These are phyloP conservation scores for Cryptococcus sp. DNA, from an alignment of 1,284 basidiomycete species.

Conservation along the genomic window DNA sequence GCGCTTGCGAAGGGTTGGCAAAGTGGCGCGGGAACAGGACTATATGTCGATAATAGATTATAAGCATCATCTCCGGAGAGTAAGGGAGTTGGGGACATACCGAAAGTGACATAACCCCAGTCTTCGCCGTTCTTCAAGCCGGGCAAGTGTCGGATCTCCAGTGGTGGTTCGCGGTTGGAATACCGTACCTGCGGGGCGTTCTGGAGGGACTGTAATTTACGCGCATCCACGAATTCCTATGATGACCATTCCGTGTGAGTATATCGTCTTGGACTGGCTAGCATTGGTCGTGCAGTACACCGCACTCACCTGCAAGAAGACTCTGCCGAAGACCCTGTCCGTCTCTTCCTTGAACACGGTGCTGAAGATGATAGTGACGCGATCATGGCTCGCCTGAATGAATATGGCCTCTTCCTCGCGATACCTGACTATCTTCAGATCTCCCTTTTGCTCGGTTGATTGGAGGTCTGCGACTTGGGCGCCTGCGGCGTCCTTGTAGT, in stretches of 20 bases:
- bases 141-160: conserved; percentile 86
- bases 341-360: conserved; percentile 98
- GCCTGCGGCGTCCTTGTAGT: conserved; percentile 47
- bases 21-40: conserved; percentile 98
- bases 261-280: too few species aligned
- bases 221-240: conserved; percentile 97
- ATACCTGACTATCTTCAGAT: conserved; percentile 92
- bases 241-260: neutral
- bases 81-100: conserved; percentile 45
- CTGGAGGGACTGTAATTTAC: conserved; percentile 88
- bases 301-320: conserved; percentile 83
- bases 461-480: conserved; percentile 54
- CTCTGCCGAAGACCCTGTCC: conserved; percentile 93
- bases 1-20: conserved; percentile 68
- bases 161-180: conserved; percentile 89
- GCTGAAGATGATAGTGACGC: conserved; percentile 97
- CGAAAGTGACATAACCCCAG: conserved; percentile 96
- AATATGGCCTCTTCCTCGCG: conserved; percentile 97
- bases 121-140: conserved; percentile 83
- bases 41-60: conserved; percentile 30
- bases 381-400: conserved; percentile 86
- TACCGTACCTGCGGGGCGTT: conserved; percentile 98
- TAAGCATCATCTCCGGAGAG: neutral
- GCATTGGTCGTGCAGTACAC: neutral
- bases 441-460: conserved; percentile 62